Evolutionary conservation across 1,139 yeast species (phyloP), one percentile per base, ranked within the genome.

Genomic region (Geotrichum reessii): DNA sequence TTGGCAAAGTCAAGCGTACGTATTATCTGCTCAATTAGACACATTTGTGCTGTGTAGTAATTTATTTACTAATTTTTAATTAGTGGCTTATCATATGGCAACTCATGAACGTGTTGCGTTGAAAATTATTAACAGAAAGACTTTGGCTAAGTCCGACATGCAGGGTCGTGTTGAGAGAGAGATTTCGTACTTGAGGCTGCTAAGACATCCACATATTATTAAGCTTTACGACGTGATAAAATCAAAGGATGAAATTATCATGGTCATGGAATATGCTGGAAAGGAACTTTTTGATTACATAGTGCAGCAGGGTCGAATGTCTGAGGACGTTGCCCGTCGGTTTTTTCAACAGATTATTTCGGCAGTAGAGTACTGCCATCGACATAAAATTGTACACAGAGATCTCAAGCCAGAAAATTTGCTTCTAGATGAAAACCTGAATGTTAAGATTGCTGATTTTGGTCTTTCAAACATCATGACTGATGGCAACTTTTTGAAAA

Each of bases 241-340:
- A 73, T 87, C 96, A 47, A 90, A 90, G 68, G 97, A 93, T 67
- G 99, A 93, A 68, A 93, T 93, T 66, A 89, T 93, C 68, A 93
- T 93, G 98, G 98, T 95, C 42, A 92, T 93, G 69, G 99, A 93
- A 73, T 93, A 82, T 71, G 99, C 99, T 1, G 97, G 97, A 8
- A 90, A 91, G 67, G 99, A 93, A 74, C 80, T 93, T 66, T 93
- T 93, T 69, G 99, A 93, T 70, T 93, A 93, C 71, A 93, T 93
- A 71, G 97, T 93, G 19, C 98, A 92, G 71, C 80, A 92, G 66
- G 98, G 97, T 42, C 86, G 90, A 69, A 89, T 95, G 97, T 85
- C 87, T 47, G 99, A 95, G 73, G 83, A 85, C 62, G 98, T 93
- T 73, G 99, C 96, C 0, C 80, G 98, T 63, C 78, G 98, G 61